Evolutionary conservation across 768 basidiomycete species (phyloP), one percentile per base, ranked within the genome.

Genomic region (Grammothele lineata): DNA sequence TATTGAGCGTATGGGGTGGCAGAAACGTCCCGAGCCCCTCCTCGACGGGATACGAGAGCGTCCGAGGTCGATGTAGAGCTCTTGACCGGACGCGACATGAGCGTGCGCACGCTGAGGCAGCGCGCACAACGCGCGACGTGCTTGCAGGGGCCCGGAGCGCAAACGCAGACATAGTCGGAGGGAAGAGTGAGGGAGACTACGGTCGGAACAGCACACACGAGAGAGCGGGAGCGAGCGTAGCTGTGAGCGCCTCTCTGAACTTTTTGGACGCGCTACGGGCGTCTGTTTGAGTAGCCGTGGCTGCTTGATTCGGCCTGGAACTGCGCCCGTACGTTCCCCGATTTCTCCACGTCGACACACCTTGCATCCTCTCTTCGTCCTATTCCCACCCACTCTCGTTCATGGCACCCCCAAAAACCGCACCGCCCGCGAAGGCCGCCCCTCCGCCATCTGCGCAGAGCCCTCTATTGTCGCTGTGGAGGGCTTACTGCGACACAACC

Each of bases 21-120:
- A 93, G 70, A 63, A 95, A 95, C 17, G 81, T 70, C 36, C 86
- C 87, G 25, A 94, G 70, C 17, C 92, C 92, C 32, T 77, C 69
- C 37, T 88, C 79, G 24, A 83, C 62, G 8, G 74, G 65, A 68
- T 91, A 93, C 1, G 80, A 80, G 23, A 89, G 75, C 9, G 66
- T 59, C 56, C 69, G 71, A 47, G 74, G 73, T 43, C 69, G 62
- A 65, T 87, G 85, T 9, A 81, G 47, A 55, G 57, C 55, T 18
- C 67, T 47, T 75, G 51, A 45, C 43, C 45, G 48, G 19, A 57
- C 43, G 26, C 62, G 47, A 37, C 52, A 38, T 25, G 48, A 47
- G 22, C 43, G 53, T 5, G 57, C 22, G n/a, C n/a, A n/a, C n/a
- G n/a, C n/a, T n/a, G n/a, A n/a, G 30, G 48, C 47, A 5, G 48